Evolutionary conservation across 352 stramenopile genomes (phyloP), one percentile per base, ranked within the genome.

Genomic region (Phytophthora hybrid): DNA sequence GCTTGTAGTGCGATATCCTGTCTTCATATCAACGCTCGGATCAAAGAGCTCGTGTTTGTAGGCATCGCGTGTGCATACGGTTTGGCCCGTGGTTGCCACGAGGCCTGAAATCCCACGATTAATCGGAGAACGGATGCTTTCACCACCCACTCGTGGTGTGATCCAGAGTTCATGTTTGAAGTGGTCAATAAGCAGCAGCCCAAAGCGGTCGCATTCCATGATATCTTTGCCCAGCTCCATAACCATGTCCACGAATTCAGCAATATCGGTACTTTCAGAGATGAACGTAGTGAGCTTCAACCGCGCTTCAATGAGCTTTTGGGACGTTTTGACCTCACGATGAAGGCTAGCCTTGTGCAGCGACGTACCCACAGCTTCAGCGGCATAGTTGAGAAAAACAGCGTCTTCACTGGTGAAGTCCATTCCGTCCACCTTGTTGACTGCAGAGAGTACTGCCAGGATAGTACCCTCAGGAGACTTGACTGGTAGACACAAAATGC

Each of bases 121-220:
- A 46, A 93, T 89, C 6, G 84, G 85, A 59, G 83, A 86, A 3
- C 85, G 83, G 16, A 93, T 82, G 34, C 81, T 88, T 19, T 85
- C 80, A 21, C 79, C 81, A 0, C 82, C 74, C 10, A 85, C 73
- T 16, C 79, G 75, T 8, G 80, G 84, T 29, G 85, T 93, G 59
- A 93, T 93, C 84, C 85, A 93, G 52, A 93, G 79, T 59, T 93
- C 85, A 49, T 91, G 85, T 57, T 93, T 93, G 63, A 93, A 85
- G 54, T 93, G 85, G 29, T 93, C 85, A 11, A 91, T 88, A 49
- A 93, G 83, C 19, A 93, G 51, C 23, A 93, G 73, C 0, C 85
- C 85, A 49, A 93, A 93, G 55, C 85, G 85, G 53, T 91, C 85
- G 53, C 85, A 93, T 7, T 86, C 80, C 84, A 93, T 93, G 53